Evolutionary conservation across 2,329 filamentous ascomycete species (phyloP), one percentile per base, ranked within the genome.

Genomic region (Parastagonospora avenae): DNA sequence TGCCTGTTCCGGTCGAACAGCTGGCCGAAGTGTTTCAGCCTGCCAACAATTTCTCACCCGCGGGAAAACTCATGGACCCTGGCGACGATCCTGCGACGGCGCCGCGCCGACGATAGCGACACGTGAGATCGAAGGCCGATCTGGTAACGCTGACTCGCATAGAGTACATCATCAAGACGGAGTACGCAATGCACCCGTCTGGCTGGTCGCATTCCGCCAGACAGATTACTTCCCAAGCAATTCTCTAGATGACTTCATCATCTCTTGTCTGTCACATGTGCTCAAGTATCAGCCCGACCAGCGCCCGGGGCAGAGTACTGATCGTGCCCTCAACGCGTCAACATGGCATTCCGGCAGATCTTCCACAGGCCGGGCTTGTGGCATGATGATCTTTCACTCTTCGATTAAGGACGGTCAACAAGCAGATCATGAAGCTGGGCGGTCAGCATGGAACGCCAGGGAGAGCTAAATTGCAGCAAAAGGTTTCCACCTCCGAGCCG

Each of bases 11-110:
- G 42, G 57, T 19, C 52, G 47, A 19, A 40, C 52, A 47, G 46
- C 50, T 41, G 35, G 27, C 38, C 27, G 24, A 40, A 39, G 37
- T 51, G 57, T 60, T 60, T 60, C 57, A 60, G 57, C 45, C 37
- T 37, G 15, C 42, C 30, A 24, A 32, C 42, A 43, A 48, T 39
- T 44, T 44, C 38, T 41, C 46, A 43, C 42, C 46, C 49, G 44
- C 47, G 54, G 48, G 46, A 51, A 38, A 54, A 48, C 24, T 30
- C 44, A 36, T 42, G 12, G 50, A 52, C 37, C 56, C 57, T 47
- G 49, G 54, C 32, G 57, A 52, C 45, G 54, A 59, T 59, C 57
- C 38, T 36, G 48, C 46, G 41, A 48, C 49, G 35, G 45, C 33
- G 16, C 40, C 42, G 45, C 44, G 42, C 49, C 46, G 39, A 40